Evolutionary conservation across 257 asterid genomes (phyloP).

Genomic region (Jasminum sambac): DNA sequence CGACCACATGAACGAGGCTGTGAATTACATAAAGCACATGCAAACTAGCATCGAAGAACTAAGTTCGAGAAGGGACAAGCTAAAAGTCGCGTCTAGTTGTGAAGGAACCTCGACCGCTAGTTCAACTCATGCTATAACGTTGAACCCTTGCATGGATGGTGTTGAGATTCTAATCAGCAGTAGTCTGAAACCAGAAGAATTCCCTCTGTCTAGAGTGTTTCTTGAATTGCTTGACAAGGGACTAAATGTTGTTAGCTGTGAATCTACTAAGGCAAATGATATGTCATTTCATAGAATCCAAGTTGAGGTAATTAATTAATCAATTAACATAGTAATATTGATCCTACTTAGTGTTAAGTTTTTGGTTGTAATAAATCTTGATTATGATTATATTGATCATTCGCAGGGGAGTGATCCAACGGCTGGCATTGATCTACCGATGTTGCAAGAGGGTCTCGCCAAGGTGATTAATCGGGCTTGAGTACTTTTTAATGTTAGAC

Average conservation of each 20-base stretch:
- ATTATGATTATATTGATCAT: not conserved
- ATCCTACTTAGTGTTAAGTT: not conserved
- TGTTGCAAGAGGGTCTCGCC: slow-evolving; percentile 24
- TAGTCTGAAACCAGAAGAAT: slow-evolving; percentile 5
- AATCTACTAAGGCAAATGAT: slow-evolving; percentile 38
- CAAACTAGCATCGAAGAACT: slow-evolving; percentile 34
- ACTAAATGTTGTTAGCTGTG: slow-evolving; percentile 38
- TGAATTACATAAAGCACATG: slow-evolving; percentile 42
- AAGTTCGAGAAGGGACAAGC: slow-evolving; percentile 31
- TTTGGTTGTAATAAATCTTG: not conserved
- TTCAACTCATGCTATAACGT: slow-evolving; percentile 21
- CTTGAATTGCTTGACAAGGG: slow-evolving; percentile 31
- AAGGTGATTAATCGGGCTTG: slow-evolving; percentile 15
- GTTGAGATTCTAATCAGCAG: slow-evolving; percentile 45
- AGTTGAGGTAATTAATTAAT: slow-evolving; percentile 35
- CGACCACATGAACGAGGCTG: slow-evolving; percentile 60
- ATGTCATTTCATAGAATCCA: slow-evolving; percentile 42
- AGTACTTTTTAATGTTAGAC: not conserved
- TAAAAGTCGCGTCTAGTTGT: slow-evolving; percentile 10
- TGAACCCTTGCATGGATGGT: slow-evolving; percentile 32
- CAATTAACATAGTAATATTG: not conserved
- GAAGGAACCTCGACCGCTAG: not conserved
- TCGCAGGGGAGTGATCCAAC: slow-evolving; percentile 27
- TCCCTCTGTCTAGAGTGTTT: slow-evolving; percentile 45
- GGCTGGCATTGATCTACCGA: slow-evolving; percentile 16